Evolutionary conservation across 2,329 filamentous ascomycete genomes (phyloP).

Genomic region (Domatiomyces catenatus): DNA sequence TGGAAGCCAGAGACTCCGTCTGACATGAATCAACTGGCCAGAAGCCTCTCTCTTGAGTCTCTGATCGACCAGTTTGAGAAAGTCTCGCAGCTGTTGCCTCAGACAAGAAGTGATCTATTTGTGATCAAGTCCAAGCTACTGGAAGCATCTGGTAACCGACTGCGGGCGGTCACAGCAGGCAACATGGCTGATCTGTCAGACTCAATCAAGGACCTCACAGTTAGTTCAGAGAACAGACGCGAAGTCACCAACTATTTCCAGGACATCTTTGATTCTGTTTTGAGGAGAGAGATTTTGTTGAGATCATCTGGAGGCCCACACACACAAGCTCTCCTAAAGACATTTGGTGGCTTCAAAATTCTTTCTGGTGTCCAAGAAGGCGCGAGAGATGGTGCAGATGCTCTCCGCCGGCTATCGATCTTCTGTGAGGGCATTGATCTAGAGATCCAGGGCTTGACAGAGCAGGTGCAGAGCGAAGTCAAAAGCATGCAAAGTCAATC

Average conservation of each 20-base stretch:
- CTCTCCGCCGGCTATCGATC: neutral
- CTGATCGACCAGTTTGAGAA: slow-evolving; percentile 33
- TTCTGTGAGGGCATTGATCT: neutral
- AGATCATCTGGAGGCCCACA: neutral
- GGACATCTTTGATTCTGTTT: slow-evolving; percentile 1
- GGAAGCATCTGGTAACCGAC: slow-evolving; percentile 24
- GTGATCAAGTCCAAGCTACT: slow-evolving; percentile 18
- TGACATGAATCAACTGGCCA: slow-evolving; percentile 21
- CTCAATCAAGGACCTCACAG: slow-evolving; percentile 1
- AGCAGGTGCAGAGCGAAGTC: neutral
- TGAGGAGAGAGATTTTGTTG: neutral
- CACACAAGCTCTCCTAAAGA: neutral
- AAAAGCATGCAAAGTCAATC: neutral
- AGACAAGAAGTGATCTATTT: slow-evolving; percentile 23
- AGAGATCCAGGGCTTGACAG: neutral
- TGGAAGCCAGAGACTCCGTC: slow-evolving; percentile 13
- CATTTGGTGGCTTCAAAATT: neutral
- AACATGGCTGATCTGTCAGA: neutral
- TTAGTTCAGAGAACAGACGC: neutral
- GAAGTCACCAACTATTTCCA: neutral
- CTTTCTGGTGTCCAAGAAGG: neutral
- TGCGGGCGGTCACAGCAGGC: slow-evolving; percentile 19
- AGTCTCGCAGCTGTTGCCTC: slow-evolving; percentile 18
- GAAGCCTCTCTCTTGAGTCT: slow-evolving; percentile 28
- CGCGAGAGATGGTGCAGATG: neutral